Percentiles rank a stretch among this genome's conserved stretches.
phyloP scores from a whole-genome alignment of 1,139 yeast genomes.

The Candida smagusa region DNA sequence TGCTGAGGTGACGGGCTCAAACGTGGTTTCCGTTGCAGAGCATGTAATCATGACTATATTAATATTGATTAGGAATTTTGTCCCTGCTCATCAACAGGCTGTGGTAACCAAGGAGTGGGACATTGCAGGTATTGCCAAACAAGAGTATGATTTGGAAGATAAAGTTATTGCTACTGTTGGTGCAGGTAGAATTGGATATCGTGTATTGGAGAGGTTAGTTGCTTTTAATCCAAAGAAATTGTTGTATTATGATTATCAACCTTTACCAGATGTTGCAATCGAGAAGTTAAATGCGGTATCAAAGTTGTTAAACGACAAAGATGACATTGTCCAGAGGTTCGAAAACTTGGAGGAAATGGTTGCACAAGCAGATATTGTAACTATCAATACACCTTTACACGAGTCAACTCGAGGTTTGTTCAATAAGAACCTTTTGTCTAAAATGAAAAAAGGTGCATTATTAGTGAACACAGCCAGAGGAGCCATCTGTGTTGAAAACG shows the following conservation, averaged over 20 bases:
- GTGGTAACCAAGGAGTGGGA: constrained; percentile 59
- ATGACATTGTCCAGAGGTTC: constrained; percentile 53
- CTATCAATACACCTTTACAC: constrained; percentile 77
- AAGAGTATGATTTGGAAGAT: constrained; percentile 71
- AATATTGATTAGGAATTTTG: constrained; percentile 70
- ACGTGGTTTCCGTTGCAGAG: constrained; percentile 79
- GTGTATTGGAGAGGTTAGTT: constrained; percentile 68
- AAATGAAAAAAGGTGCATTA: constrained; percentile 76
- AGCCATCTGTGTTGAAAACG: constrained; percentile 70
- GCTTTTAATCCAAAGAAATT: constrained; percentile 76
- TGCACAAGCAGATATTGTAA: constrained; percentile 66
- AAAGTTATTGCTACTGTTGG: constrained; percentile 79
- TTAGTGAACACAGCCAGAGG: constrained; percentile 85
- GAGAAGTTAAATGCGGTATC: constrained; percentile 46
- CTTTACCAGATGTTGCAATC: constrained; percentile 56
- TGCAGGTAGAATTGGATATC: constrained; percentile 78
- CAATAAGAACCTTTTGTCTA: constrained; percentile 62
- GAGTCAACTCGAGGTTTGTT: constrained; percentile 65
- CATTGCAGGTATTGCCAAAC: constrained; percentile 74
- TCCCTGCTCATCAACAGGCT: constrained; percentile 74
- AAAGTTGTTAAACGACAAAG: constrained; percentile 36
- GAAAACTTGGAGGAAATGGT: constrained; percentile 66
- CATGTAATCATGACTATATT: constrained; percentile 76
- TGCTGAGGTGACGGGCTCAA: constrained; percentile 79
- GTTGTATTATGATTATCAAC: constrained; percentile 74